A percentile compares a stretch with the other conserved stretches of the same genome.
Evolutionary conservation across 805 yeast genomes (phyloP).

Genomic region (Saturnispora silvae): DNA sequence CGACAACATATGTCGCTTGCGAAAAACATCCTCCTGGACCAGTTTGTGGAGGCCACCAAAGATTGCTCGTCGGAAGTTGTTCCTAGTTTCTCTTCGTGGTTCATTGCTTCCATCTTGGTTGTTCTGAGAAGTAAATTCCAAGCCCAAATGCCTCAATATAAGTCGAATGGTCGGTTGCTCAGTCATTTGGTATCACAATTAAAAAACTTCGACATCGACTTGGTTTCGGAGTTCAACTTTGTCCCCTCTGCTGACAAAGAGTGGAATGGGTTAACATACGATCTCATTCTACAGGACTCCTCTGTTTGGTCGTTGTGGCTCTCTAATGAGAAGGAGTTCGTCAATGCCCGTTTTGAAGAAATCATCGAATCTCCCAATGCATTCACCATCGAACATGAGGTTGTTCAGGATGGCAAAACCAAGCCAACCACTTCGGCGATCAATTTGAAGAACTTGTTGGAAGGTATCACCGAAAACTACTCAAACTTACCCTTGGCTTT

Average conservation of each 20-base stretch:
- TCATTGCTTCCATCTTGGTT: slow-evolving; percentile 36
- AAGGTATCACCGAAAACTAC: slow-evolving; percentile 46
- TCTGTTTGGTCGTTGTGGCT: slow-evolving; percentile 39
- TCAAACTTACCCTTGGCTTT: slow-evolving; percentile 39
- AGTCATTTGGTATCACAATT: slow-evolving; percentile 51
- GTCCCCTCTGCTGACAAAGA: slow-evolving; percentile 12
- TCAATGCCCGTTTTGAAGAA: slow-evolving; percentile 41
- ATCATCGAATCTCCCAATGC: slow-evolving; percentile 39
- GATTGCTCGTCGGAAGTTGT: slow-evolving; percentile 9
- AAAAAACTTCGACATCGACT: slow-evolving; percentile 44
- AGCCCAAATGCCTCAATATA: slow-evolving; percentile 13
- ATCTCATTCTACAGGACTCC: slow-evolving; percentile 20
- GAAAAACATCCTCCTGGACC: slow-evolving; percentile 8
- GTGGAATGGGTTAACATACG: slow-evolving; percentile 22
- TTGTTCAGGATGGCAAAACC: slow-evolving; percentile 30
- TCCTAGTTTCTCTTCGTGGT: slow-evolving; percentile 24
- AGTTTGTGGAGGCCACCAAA: background rate
- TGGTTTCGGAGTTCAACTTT: slow-evolving; percentile 32
- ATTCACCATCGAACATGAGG: slow-evolving; percentile 50
- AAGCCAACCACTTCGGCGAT: slow-evolving; percentile 58
- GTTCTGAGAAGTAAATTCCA: slow-evolving; percentile 36
- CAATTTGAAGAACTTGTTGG: slow-evolving; percentile 45
- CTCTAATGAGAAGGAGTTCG: slow-evolving; percentile 39
- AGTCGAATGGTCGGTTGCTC: slow-evolving; percentile 34
- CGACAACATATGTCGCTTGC: slow-evolving; percentile 21